These are phyloP conservation scores for Racocetra persica DNA, from an alignment of 371 early-diverging fungal genomes.

Conservation along the genomic window DNA sequence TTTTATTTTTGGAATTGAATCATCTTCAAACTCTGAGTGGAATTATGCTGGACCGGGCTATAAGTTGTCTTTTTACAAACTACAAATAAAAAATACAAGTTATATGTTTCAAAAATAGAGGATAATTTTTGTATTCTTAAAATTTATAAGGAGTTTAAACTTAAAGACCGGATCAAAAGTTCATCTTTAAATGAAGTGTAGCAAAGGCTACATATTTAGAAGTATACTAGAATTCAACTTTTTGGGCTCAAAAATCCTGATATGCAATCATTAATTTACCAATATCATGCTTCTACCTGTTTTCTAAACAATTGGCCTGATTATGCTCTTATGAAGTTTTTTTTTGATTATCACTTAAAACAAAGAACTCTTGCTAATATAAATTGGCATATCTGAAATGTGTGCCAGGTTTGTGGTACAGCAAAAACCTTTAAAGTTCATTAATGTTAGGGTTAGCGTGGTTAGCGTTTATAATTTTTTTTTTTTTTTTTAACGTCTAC, in stretches of 20 bases:
- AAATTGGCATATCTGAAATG: not conserved
- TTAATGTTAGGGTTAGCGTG: no score
- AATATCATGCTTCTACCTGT: not conserved
- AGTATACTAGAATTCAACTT: not conserved
- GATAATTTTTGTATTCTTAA: not conserved
- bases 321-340: not conserved
- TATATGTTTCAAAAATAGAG: slow-evolving; percentile 4
- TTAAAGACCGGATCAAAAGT: no score
- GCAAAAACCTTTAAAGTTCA: no score
- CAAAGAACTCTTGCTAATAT: not conserved
- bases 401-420: no score
- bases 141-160: not conserved
- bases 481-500: no score
- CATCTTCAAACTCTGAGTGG: not conserved
- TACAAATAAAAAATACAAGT: not conserved
- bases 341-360: not conserved
- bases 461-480: no score
- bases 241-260: not conserved
- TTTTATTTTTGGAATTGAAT: not conserved
- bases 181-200: not conserved
- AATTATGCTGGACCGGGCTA: not conserved
- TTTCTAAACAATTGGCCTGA: not conserved
- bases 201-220: not conserved
- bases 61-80: not conserved
- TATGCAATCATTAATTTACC: not conserved